These are phyloP conservation scores for Candida insectalens DNA, from an alignment of 805 yeast genomes.

Conservation along the genomic window DNA sequence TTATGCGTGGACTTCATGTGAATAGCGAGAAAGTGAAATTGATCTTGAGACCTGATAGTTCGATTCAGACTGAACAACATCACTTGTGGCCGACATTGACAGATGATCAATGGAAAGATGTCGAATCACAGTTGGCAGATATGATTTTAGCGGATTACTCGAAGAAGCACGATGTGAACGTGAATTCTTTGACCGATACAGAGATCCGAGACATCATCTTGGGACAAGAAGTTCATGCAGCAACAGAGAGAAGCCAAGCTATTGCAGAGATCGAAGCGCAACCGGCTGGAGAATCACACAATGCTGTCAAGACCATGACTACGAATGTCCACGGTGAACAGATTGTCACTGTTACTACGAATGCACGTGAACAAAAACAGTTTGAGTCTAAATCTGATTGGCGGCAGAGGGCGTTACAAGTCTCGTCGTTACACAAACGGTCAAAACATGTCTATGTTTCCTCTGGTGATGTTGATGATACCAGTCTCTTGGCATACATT, in stretches of 20 bases:
- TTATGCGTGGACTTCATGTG: constrained; percentile 75
- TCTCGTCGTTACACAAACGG: constrained; percentile 63
- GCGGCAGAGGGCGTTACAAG: constrained; percentile 79
- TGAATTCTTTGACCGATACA: constrained; percentile 80
- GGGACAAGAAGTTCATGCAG: constrained; percentile 88
- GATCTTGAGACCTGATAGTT: constrained; percentile 66
- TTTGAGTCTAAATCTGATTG: constrained; percentile 85
- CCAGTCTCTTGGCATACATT: constrained; percentile 56
- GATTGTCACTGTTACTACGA: constrained; percentile 87
- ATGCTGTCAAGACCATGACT: constrained; percentile 75
- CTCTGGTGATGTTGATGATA: constrained; percentile 46
- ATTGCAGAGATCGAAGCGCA: constrained; percentile 64
- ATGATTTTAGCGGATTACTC: constrained; percentile 80
- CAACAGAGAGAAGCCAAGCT: constrained; percentile 67
- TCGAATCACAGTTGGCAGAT: constrained; percentile 83
- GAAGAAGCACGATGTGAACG: constrained; percentile 74
- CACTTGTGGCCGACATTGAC: constrained; percentile 91
- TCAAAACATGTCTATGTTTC: constrained; percentile 66
- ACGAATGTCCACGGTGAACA: constrained; percentile 94
- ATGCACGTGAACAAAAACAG: constrained; percentile 74
- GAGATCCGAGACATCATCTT: constrained; percentile 90
- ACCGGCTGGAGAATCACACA: constrained; percentile 15
- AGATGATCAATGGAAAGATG: constrained; percentile 86
- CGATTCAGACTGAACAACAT: constrained; percentile 59
- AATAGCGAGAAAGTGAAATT: constrained; percentile 68